phyloP scores from a whole-genome alignment of 805 yeast species.

The Starmera dryadoides region DNA sequence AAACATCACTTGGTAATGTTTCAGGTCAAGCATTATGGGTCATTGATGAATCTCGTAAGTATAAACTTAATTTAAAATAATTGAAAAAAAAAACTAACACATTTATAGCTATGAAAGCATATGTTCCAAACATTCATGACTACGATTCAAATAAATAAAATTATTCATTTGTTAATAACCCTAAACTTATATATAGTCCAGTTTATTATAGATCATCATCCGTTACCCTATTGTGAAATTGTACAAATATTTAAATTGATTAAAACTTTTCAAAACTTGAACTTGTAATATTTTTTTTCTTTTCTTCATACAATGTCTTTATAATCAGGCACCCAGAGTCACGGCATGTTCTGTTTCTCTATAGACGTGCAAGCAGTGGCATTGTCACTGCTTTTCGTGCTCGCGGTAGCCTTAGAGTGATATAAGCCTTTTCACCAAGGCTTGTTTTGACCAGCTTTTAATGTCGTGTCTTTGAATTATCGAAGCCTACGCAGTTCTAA shows the following conservation, averaged over 20 bases:
- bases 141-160: slow-evolving; percentile 37
- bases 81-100: slow-evolving; percentile 2
- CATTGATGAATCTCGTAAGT: slow-evolving; percentile 35
- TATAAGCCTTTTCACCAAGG: slow-evolving; percentile 13
- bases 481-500: slow-evolving; percentile 65
- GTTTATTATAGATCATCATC: not conserved
- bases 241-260: no score
- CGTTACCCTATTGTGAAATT: not conserved
- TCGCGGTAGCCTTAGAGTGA: slow-evolving; percentile 88
- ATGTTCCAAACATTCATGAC: slow-evolving; percentile 54
- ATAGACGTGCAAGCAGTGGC: slow-evolving; percentile 23
- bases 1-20: slow-evolving; percentile 46
- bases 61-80: not conserved
- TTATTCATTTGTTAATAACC: not conserved
- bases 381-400: slow-evolving; percentile 52
- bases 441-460: slow-evolving; percentile 45
- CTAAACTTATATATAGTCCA: not conserved
- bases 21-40: slow-evolving; percentile 55
- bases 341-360: slow-evolving; percentile 30
- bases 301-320: slow-evolving; percentile 20
- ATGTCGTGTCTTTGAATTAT: slow-evolving; percentile 32
- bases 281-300: not conserved
- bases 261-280: not conserved
- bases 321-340: slow-evolving; percentile 72
- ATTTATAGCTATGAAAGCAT: slow-evolving; percentile 32